Evolutionary conservation across 345 rosid species (phyloP).

Genomic region (Arabis hirsuta): DNA sequence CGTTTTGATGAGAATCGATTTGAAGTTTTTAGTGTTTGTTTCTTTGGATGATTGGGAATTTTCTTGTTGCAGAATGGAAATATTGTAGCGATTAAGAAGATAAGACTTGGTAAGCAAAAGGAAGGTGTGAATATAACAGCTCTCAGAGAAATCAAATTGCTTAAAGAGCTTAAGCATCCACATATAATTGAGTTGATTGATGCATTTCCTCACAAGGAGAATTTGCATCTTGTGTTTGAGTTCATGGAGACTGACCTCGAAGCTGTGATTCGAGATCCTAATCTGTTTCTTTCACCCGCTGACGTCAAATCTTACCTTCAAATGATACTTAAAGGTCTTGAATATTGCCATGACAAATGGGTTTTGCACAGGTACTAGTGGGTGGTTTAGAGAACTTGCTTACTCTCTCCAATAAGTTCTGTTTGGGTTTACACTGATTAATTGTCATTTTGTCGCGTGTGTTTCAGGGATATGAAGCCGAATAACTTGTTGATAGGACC

Average conservation of each 20-base stretch:
- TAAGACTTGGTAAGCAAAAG: constrained; percentile 86
- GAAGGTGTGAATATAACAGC: constrained; percentile 97
- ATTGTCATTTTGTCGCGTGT: background rate
- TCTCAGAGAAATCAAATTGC: constrained; percentile 89
- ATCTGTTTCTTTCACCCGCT: constrained; percentile 87
- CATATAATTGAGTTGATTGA: constrained; percentile 83
- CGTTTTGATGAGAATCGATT: background rate
- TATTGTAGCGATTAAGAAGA: constrained; percentile 94
- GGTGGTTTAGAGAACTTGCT: background rate
- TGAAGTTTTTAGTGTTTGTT: constrained; percentile 1
- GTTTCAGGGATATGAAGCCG: constrained; percentile 95
- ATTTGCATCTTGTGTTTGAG: constrained; percentile 91
- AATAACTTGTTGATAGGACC: constrained; percentile 85
- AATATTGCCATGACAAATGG: constrained; percentile 85
- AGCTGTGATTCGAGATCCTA: constrained; percentile 85
- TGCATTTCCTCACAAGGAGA: constrained; percentile 95
- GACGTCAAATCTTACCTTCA: constrained; percentile 88
- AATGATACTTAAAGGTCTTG: constrained; percentile 88
- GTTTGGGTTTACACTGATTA: constrained; percentile 10
- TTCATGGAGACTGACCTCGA: constrained; percentile 99
- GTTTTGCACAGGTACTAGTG: constrained; percentile 74
- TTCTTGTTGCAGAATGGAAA: constrained; percentile 62
- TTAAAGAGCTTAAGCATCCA: constrained; percentile 86
- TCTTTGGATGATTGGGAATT: background rate
- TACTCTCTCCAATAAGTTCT: constrained; percentile 7